Base-by-base conservation (phyloP, 1,284 basidiomycete species). In the Inonotus obliquus region DNA sequence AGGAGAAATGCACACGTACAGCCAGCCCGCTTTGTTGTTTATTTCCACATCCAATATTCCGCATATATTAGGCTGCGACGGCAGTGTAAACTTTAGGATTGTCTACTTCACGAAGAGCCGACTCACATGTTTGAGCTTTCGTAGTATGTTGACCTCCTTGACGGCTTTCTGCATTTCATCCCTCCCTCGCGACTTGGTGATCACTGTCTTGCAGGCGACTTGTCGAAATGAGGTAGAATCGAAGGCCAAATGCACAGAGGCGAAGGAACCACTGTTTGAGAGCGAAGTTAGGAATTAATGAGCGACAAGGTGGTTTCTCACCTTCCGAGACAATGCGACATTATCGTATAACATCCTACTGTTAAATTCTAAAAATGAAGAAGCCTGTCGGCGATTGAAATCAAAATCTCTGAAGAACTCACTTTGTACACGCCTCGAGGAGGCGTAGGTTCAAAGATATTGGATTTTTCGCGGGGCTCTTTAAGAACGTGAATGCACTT, bases 161-260 rank as follows among this genome's bases (percentile, higher is more conserved):
- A 85, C 83, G 17, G 91, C 82, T 66, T 84, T 83, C 14, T 75
- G 79, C 41, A 83, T 69, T 54, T 86, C 86, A 38, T 77, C 75
- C 27, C 80, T 80, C 48, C 78, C 79, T 64, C 81, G 85, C 37
- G 79, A 79, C 63, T 80, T 82, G 14, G 63, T 41, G 11, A 61
- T 48, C 66, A 93, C 87, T 56, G 84, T 90, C 72, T 94, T 94
- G 74, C 90, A 91, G 7, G 92, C 92, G 27, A 91, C 88, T 72
- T 94, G 92, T 52, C 83, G 79, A 65, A 81, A 77, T 37, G 78
- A 79, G n/a, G 72, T 68, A 4, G 77, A 78, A 67, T 91, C 87
- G 59, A 87, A 76, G 13, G 89, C 89, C 35, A 94, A 80, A 69
- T 92, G 85, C 1, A 94, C 89, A 0, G 83, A 87, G 0, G 91